phyloP scores from a whole-genome alignment of 495 filamentous ascomycete genomes.

The Penicillium malachiteum region DNA sequence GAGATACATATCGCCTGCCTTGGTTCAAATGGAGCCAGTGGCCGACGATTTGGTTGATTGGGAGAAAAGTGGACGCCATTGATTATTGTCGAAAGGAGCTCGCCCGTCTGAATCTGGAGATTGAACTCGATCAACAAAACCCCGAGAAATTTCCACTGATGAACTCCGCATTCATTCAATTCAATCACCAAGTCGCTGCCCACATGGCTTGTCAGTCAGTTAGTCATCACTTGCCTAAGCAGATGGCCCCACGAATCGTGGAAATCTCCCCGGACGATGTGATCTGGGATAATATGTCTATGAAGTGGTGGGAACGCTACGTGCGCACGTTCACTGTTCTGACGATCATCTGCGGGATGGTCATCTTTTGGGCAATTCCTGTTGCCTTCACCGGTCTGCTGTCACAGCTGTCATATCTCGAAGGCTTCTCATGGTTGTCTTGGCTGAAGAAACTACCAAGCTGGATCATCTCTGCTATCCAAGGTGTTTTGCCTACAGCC shows the following conservation, averaged over 20 bases:
- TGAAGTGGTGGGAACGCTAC: constrained; percentile 93
- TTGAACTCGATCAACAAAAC: constrained; percentile 84
- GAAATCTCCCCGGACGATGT: constrained; percentile 94
- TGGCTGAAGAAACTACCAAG: constrained; percentile 67
- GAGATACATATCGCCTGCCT: constrained; percentile 79
- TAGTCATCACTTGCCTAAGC: constrained; percentile 86
- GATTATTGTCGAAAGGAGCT: constrained; percentile 87
- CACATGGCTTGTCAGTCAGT: constrained; percentile 97
- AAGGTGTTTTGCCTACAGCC: constrained; percentile 83
- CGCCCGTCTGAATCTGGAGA: constrained; percentile 86
- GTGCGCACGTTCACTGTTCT: constrained; percentile 67
- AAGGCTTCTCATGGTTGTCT: constrained; percentile 62
- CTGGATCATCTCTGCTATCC: constrained; percentile 68
- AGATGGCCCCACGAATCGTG: constrained; percentile 89
- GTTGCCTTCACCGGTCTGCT: constrained; percentile 84
- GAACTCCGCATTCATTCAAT: constrained; percentile 98
- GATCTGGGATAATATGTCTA: constrained; percentile 96
- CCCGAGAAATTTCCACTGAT: constrained; percentile 88
- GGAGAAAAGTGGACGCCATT: constrained; percentile 92
- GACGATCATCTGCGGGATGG: constrained; percentile 67
- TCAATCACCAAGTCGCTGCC: constrained; percentile 95
- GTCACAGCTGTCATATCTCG: constrained; percentile 70
- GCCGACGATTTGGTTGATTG: constrained; percentile 74
- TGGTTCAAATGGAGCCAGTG: constrained; percentile 77
- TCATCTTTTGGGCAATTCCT: constrained; percentile 87